Conservation (phyloP, 2,329 filamentous ascomycete genomes). For the Curvularia verruculosa region DNA sequence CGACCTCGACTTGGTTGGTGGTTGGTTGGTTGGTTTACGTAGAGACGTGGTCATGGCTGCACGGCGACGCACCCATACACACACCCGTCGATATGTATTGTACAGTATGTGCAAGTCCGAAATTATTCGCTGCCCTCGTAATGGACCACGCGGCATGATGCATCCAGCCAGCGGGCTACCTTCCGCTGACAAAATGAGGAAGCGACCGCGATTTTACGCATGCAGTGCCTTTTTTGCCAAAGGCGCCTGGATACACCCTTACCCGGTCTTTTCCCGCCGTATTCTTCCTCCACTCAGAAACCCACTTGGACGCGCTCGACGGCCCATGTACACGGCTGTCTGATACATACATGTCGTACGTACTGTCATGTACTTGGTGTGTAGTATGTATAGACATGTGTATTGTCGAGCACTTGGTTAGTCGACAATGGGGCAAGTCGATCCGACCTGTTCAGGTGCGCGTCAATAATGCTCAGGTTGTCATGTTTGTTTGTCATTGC, state of each 20-base stretch:
- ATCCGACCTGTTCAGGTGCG: conserved; percentile 1
- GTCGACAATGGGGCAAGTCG: not conserved
- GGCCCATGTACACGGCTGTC: not conserved
- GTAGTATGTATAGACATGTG: too few species aligned
- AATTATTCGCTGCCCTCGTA: conserved; percentile 15
- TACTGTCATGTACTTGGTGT: too few species aligned
- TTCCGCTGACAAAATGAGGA: conserved; percentile 36
- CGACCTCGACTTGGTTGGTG: conserved; percentile 18
- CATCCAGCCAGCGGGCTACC: conserved; percentile 25
- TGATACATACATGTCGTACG: too few species aligned
- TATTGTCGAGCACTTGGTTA: too few species aligned
- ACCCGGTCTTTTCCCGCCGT: conserved; percentile 15
- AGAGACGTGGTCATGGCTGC: conserved; percentile 16
- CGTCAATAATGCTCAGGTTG: conserved; percentile 9
- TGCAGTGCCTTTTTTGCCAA: conserved; percentile 18
- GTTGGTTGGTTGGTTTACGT: too few species aligned
- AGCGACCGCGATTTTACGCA: conserved; percentile 22
- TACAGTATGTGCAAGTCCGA: conserved; percentile 14
- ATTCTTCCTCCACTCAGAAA: conserved; percentile 30
- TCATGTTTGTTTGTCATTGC: not conserved
- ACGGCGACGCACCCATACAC: conserved; percentile 14
- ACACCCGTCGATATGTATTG: conserved; percentile 11
- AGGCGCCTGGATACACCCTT: conserved; percentile 19
- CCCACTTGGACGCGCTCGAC: conserved; percentile 1
- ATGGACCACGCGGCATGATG: conserved; percentile 20